Evolutionary conservation across 1,284 basidiomycete genomes (phyloP).

Genomic region (Earliella scabrosa): DNA sequence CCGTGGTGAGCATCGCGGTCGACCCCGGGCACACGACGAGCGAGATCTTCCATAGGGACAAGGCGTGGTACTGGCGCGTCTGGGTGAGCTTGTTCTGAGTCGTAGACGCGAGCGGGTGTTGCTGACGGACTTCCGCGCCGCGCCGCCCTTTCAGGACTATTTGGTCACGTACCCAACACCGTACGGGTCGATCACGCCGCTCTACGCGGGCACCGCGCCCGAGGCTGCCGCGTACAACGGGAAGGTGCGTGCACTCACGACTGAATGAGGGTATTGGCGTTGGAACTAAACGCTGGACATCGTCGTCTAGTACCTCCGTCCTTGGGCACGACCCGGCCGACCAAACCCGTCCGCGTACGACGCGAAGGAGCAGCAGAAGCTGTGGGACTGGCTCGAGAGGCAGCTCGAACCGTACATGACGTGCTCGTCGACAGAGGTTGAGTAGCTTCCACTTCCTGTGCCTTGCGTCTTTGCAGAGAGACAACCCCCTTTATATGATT

Average conservation of each 20-base stretch:
- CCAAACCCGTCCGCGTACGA: constrained; percentile 32
- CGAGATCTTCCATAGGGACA: constrained; percentile 9
- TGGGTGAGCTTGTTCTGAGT: no score
- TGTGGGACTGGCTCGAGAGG: constrained; percentile 45
- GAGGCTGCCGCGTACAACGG: constrained; percentile 28
- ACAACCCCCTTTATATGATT: no score
- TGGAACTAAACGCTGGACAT: background rate
- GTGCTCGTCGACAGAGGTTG: no score
- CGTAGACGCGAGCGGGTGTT: no score
- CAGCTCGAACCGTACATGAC: constrained; percentile 29
- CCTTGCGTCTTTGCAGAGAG: no score
- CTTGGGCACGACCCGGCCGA: constrained; percentile 39
- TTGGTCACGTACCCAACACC: constrained; percentile 5
- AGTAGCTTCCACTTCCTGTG: no score
- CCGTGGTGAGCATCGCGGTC: constrained; percentile 17
- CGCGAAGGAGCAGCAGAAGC: constrained; percentile 32
- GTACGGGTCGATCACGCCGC: constrained; percentile 26
- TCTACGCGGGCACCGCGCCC: constrained; percentile 32
- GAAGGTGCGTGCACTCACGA: constrained; percentile 20
- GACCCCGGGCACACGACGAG: constrained; percentile 21
- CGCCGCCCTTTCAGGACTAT: no score
- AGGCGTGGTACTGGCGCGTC: constrained; percentile 2
- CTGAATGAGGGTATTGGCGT: no score
- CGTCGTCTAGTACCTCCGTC: constrained; percentile 44
- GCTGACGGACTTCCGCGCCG: no score